Evolutionary conservation across 768 basidiomycete genomes (phyloP).

Genomic region (Tylopilus cervinicoccineus): DNA sequence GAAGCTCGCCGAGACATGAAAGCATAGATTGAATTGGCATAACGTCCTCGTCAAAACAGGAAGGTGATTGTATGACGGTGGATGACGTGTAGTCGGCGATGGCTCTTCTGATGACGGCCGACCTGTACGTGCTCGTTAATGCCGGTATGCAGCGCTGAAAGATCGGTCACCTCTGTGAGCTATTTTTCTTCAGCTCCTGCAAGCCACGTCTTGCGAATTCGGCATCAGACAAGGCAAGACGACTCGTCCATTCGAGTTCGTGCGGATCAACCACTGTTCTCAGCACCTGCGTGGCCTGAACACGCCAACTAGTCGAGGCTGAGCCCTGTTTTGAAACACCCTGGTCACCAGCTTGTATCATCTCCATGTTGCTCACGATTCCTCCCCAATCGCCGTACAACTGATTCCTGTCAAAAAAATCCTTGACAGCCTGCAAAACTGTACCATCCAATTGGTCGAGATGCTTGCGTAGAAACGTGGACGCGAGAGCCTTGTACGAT

Average conservation of each 20-base stretch:
- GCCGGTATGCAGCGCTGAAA: not conserved
- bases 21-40: slow-evolving; percentile 31
- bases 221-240: slow-evolving; percentile 38
- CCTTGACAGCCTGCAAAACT: slow-evolving; percentile 20
- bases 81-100: slow-evolving; percentile 22
- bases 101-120: slow-evolving; percentile 15
- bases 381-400: slow-evolving; percentile 13
- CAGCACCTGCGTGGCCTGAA: slow-evolving; percentile 26
- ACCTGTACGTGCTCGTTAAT: slow-evolving; percentile 13
- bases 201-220: slow-evolving; percentile 44
- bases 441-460: slow-evolving; percentile 28
- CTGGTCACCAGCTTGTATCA: not conserved
- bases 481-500: slow-evolving; percentile 20
- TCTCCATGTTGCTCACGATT: slow-evolving; percentile 13
- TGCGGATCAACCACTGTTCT: slow-evolving; percentile 44
- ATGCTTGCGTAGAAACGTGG: slow-evolving; percentile 30
- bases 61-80: slow-evolving; percentile 10
- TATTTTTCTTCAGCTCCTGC: slow-evolving; percentile 38
- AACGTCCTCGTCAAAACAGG: slow-evolving; percentile 2
- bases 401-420: slow-evolving; percentile 16
- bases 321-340: not conserved
- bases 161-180: slow-evolving; percentile 38
- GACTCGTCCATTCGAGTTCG: slow-evolving; percentile 52
- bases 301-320: slow-evolving; percentile 16
- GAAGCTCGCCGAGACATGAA: slow-evolving; percentile 31